These are phyloP conservation scores for Hapsidospora chrysogenum DNA, from an alignment of 495 filamentous ascomycete species.

Conservation along the genomic window DNA sequence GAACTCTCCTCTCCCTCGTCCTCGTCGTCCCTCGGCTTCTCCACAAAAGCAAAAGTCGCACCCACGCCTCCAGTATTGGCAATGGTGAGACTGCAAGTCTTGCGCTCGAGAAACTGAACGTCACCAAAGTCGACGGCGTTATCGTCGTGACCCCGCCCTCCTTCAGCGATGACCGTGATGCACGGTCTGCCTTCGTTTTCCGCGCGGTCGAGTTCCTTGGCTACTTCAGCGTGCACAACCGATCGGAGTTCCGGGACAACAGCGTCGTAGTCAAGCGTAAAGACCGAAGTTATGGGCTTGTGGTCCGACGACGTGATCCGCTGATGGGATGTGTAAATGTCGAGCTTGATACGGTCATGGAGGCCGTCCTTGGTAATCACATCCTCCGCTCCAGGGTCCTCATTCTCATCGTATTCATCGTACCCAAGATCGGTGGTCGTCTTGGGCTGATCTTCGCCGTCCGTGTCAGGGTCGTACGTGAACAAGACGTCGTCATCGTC, in stretches of 20 bases:
- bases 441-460: slow-evolving; percentile 29
- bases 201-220: slow-evolving; percentile 68
- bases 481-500: slow-evolving; percentile 78
- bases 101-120: slow-evolving; percentile 46
- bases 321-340: slow-evolving; percentile 75
- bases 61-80: slow-evolving; percentile 77
- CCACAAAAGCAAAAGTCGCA: slow-evolving; percentile 60
- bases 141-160: slow-evolving; percentile 18
- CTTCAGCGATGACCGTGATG: slow-evolving; percentile 72
- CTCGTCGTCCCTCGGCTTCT: slow-evolving; percentile 37
- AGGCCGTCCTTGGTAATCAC: slow-evolving; percentile 37
- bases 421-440: slow-evolving; percentile 32
- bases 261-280: slow-evolving; percentile 66
- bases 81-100: slow-evolving; percentile 53
- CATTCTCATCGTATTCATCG: slow-evolving; percentile 41
- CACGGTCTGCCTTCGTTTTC: slow-evolving; percentile 84
- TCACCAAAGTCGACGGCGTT: slow-evolving; percentile 56
- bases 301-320: slow-evolving; percentile 85
- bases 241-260: slow-evolving; percentile 70
- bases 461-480: slow-evolving; percentile 75
- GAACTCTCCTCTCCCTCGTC: slow-evolving; percentile 17
- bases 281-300: slow-evolving; percentile 73
- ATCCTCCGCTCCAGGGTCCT: slow-evolving; percentile 16
- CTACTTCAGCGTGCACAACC: slow-evolving; percentile 73
- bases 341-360: slow-evolving; percentile 46